Base-by-base conservation (phyloP, 192 early-diverging fungal species). In the Spinellus fusiger region DNA sequence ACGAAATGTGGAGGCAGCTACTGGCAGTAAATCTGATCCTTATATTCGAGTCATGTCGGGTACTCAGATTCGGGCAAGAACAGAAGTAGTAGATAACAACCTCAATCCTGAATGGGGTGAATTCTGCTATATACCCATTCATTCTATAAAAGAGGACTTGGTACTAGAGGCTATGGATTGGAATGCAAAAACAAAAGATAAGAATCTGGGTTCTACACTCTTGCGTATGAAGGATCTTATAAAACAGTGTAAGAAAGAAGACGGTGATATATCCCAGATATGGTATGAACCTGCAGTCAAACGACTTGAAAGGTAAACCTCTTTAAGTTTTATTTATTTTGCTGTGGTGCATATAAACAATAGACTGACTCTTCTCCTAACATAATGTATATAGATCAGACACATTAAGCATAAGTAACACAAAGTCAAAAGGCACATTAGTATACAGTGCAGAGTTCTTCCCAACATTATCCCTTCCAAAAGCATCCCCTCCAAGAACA, bases 31-130 rank as follows among this genome's bases (percentile, higher is more conserved):
- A 92, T 49, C 83, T 86, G 89, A 96, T 58, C 91, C 93, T 23
- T 96, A 94, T 69, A 70, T 79, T 25, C 86, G 84, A 49, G 65
- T 94, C 26, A 70, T 75, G 47, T 66, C 86, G 10, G 78, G 76
- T 48, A 79, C 78, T 54, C 66, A 75, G 32, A 44, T 73, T 18
- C 62, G 89, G 23, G 89, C 84, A 23, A 73, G 84, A 23, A 91
- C 91, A 1, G 78, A 84, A 5, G 79, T 84, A 33, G 80, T 88
- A 54, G 76, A 83, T 26, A 89, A 91, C 56, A 84, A 80, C 5
- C 62, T 90, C n/a, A 82, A 88, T 51, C 93, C 93, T 0, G 80
- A 84, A 50, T 96, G 93, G 92, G 84, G 88, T 65, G 91, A 93
- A 70, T 80, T 81, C 26, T 81, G 88, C 35, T 92, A 88, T 61